A percentile compares a stretch with the other conserved stretches of the same genome.
These are phyloP conservation scores for Xylaria hypoxylon DNA, from an alignment of 2,329 filamentous ascomycete genomes.

Conservation along the genomic window DNA sequence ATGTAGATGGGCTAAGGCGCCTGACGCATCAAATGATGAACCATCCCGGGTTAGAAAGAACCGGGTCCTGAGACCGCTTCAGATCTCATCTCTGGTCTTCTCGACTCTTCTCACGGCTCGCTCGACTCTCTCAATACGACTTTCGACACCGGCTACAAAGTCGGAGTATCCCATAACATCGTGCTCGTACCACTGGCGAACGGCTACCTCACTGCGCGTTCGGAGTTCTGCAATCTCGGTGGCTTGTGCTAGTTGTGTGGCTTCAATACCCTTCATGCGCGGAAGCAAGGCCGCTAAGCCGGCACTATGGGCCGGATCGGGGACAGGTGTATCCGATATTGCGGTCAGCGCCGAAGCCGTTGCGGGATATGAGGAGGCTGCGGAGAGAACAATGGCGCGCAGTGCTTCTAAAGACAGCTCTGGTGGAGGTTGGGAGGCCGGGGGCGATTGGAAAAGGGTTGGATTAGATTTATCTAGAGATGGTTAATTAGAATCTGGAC, in stretches of 20 bases:
- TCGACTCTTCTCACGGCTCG: constrained; percentile 73
- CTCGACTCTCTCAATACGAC: constrained; percentile 73
- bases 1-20: not conserved
- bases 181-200: constrained; percentile 80
- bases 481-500: constrained; percentile 19
- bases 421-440: constrained; percentile 61
- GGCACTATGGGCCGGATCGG: constrained; percentile 66
- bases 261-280: constrained; percentile 70
- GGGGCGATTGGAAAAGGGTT: constrained; percentile 64
- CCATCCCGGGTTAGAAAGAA: not conserved
- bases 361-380: constrained; percentile 66
- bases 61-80: constrained; percentile 22
- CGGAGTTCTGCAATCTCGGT: constrained; percentile 73
- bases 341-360: constrained; percentile 69
- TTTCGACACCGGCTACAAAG: constrained; percentile 78
- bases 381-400: constrained; percentile 66
- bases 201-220: constrained; percentile 69
- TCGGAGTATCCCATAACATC: constrained; percentile 75
- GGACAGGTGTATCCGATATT: constrained; percentile 66
- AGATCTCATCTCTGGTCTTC: constrained; percentile 64
- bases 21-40: not conserved
- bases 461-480: constrained; percentile 64
- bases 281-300: constrained; percentile 69
- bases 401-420: constrained; percentile 65
- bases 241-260: constrained; percentile 70